Percentiles rank a stretch among this genome's conserved stretches.
Conservation (phyloP, 148 eudicot species). For the Spergularia marina region DNA sequence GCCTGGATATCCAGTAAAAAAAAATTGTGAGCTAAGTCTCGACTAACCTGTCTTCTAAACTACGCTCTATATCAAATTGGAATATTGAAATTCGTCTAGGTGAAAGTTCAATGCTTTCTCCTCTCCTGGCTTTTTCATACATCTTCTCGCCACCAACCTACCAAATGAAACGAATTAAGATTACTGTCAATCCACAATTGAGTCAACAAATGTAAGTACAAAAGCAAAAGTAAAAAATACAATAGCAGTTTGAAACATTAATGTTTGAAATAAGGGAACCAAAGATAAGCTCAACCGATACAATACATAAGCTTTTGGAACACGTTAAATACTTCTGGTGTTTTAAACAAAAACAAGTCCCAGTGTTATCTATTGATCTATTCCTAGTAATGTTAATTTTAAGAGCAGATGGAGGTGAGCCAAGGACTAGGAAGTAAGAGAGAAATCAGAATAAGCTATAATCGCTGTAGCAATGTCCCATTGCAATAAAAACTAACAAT, state of each 20-base stretch:
- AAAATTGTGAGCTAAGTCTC: neutral
- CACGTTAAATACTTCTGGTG: neutral
- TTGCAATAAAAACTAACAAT: neutral
- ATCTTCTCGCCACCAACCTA: constrained; percentile 95
- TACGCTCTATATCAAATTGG: constrained; percentile 84
- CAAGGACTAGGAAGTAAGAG: neutral
- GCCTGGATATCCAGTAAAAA: neutral
- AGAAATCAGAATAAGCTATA: neutral
- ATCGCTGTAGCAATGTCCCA: neutral
- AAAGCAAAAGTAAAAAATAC: too few relatives aligned
- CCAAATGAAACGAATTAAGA: neutral
- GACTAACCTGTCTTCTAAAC: constrained; percentile 92
- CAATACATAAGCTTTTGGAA: constrained; percentile 1
- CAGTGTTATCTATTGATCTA: neutral
- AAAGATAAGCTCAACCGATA: neutral
- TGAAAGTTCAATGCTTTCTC: constrained; percentile 96
- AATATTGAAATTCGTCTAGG: constrained; percentile 90
- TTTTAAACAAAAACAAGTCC: neutral
- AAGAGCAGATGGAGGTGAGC: neutral
- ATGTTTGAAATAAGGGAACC: too few relatives aligned
- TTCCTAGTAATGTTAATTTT: neutral
- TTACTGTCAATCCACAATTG: neutral
- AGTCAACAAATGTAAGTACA: neutral
- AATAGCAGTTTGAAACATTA: neutral
- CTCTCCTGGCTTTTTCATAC: constrained; percentile 98